These are phyloP conservation scores for Bipolaris bicolor DNA, from an alignment of 2,329 filamentous ascomycete species.

Conservation along the genomic window DNA sequence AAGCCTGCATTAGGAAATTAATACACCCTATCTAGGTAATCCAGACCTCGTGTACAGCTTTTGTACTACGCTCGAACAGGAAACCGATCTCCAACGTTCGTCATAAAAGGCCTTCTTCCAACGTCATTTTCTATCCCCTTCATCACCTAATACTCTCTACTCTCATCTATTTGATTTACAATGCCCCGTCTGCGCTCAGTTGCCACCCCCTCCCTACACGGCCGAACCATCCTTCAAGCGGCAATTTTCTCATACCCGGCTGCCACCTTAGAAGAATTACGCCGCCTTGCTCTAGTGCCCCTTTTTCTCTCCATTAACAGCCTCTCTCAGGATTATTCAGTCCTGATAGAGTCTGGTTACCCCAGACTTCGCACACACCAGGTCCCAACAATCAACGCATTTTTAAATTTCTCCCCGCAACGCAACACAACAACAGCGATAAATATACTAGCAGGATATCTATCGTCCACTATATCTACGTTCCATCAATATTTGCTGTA, in stretches of 20 bases:
- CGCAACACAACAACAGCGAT: not conserved
- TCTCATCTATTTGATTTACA: not conserved
- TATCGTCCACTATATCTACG: not conserved
- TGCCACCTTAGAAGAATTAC: not conserved
- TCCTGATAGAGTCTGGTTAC: not conserved
- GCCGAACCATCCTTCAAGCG: not conserved
- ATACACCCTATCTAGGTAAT: not conserved
- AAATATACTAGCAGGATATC: not conserved
- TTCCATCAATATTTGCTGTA: not conserved
- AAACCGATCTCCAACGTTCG: not conserved
- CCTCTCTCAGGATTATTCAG: not conserved
- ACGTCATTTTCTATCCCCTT: constrained; percentile 2
- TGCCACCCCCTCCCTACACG: not conserved
- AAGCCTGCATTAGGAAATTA: constrained; percentile 3
- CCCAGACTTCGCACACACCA: not conserved
- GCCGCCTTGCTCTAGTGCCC: not conserved
- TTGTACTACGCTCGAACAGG: constrained; percentile 1
- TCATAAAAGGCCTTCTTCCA: constrained; percentile 2
- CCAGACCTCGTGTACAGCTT: constrained; percentile 2
- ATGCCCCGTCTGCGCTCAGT: not conserved
- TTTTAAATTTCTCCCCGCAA: not conserved
- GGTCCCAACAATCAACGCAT: not conserved
- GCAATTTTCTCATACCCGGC: not conserved
- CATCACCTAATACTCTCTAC: constrained; percentile 3
- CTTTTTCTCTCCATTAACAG: not conserved